A percentile compares a stretch with the other conserved stretches of the same genome.
phyloP scores from a whole-genome alignment of 805 yeast genomes.

The Candida nitratophila region DNA sequence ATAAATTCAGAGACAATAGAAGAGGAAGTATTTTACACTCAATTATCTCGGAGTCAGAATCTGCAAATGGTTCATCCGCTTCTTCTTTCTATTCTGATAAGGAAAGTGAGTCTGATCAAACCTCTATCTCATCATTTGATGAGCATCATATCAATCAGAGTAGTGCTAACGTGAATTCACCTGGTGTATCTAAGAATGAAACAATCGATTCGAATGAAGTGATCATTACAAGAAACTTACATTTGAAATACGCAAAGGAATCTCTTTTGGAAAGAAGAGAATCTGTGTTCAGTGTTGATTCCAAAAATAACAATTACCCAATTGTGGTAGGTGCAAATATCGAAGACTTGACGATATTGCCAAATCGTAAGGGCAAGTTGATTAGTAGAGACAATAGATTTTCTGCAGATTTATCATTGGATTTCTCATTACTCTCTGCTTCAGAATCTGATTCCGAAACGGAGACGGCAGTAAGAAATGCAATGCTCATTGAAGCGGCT shows the following conservation, averaged over 20 bases:
- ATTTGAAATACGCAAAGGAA: neutral
- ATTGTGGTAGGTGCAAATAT: slow-evolving; percentile 4
- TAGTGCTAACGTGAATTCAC: neutral
- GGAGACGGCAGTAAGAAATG: too few relatives aligned
- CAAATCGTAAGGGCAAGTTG: too few relatives aligned
- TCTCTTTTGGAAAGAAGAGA: slow-evolving; percentile 1
- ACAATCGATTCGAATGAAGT: neutral
- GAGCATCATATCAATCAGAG: neutral
- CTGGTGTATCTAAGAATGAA: neutral
- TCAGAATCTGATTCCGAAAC: too few relatives aligned
- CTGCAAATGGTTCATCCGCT: neutral
- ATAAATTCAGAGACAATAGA: neutral
- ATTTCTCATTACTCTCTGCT: too few relatives aligned
- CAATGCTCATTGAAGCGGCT: too few relatives aligned
- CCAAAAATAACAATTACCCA: slow-evolving; percentile 3
- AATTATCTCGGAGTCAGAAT: slow-evolving; percentile 11
- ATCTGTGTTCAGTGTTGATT: slow-evolving; percentile 11
- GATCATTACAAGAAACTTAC: neutral
- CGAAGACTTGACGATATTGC: neutral
- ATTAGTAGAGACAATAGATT: neutral
- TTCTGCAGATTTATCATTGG: too few relatives aligned
- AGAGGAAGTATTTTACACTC: slow-evolving; percentile 13
- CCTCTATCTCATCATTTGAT: slow-evolving; percentile 10
- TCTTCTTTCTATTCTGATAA: neutral
- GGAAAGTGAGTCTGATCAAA: slow-evolving; percentile 2